Conservation (phyloP, 2,329 filamentous ascomycete species). For the Helicocarpus griseus region DNA sequence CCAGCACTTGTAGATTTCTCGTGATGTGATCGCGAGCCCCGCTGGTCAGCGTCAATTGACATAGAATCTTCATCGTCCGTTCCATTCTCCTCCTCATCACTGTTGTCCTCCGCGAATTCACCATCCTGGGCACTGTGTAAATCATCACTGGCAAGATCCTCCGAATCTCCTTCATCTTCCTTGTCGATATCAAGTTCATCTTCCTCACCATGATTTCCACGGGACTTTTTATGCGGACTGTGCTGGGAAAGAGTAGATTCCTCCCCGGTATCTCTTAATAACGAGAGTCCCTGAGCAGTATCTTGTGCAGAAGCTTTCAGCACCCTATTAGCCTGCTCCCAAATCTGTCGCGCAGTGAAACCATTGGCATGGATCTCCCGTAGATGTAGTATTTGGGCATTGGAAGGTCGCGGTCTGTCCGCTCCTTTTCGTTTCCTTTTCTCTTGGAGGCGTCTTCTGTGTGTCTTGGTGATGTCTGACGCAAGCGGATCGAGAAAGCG, state of each 20-base stretch:
- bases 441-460: conserved; percentile 57
- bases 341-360: conserved; percentile 80
- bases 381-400: conserved; percentile 49
- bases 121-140: neutral
- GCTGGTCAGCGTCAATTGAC: conserved; percentile 6
- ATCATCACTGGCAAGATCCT: neutral
- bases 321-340: conserved; percentile 84
- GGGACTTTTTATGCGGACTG: neutral
- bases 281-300: conserved; percentile 39
- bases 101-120: neutral
- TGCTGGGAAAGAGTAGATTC: conserved; percentile 4
- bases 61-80: neutral
- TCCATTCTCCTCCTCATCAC: neutral
- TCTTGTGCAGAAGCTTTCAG: conserved; percentile 55
- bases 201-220: neutral
- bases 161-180: neutral
- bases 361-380: conserved; percentile 78
- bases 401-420: conserved; percentile 32
- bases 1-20: conserved; percentile 23
- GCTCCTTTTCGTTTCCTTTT: conserved; percentile 69
- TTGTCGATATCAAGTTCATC: neutral
- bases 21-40: conserved; percentile 18
- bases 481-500: conserved; percentile 70
- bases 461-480: conserved; percentile 60
- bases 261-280: conserved; percentile 19